phyloP scores from a whole-genome alignment of 306 rosid genomes.

The Vigna reflexopilosa region DNA sequence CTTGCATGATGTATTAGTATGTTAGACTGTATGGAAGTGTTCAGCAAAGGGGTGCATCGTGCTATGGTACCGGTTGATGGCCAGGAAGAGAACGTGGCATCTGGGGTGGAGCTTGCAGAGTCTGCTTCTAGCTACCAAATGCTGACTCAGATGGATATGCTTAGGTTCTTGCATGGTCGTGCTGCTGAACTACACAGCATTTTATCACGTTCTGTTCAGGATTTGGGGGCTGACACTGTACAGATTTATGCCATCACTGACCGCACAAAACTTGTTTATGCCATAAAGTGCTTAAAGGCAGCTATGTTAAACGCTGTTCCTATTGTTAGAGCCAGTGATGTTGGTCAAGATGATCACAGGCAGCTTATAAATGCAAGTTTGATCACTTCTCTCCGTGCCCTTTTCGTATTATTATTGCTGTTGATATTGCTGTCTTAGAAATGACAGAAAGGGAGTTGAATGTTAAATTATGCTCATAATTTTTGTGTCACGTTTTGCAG shows the following conservation, averaged over 20 bases:
- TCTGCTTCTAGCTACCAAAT: conserved; percentile 73
- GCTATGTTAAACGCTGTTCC: conserved; percentile 81
- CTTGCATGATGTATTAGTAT: conserved; percentile 46
- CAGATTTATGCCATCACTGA: conserved; percentile 74
- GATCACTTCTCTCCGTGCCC: background rate
- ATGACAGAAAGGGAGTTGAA: too few species aligned
- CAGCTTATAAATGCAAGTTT: conserved; percentile 67
- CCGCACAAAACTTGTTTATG: conserved; percentile 65
- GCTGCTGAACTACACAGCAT: conserved; percentile 40
- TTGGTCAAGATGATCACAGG: conserved; percentile 56
- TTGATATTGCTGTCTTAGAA: background rate
- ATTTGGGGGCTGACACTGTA: conserved; percentile 62
- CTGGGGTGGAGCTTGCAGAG: conserved; percentile 76
- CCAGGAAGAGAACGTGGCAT: conserved; percentile 46
- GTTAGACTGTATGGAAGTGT: conserved; percentile 91
- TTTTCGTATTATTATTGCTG: background rate
- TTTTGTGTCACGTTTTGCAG: conserved; percentile 44
- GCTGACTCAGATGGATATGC: conserved; percentile 86
- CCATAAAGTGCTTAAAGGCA: conserved; percentile 71
- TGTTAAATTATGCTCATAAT: background rate
- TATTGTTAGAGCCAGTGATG: conserved; percentile 58
- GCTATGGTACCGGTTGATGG: conserved; percentile 78
- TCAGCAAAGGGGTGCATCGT: conserved; percentile 92
- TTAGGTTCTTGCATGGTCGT: conserved; percentile 64
- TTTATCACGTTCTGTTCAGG: conserved; percentile 48